phyloP scores from a whole-genome alignment of 805 yeast species.

The Myxozyma melibiosi region DNA sequence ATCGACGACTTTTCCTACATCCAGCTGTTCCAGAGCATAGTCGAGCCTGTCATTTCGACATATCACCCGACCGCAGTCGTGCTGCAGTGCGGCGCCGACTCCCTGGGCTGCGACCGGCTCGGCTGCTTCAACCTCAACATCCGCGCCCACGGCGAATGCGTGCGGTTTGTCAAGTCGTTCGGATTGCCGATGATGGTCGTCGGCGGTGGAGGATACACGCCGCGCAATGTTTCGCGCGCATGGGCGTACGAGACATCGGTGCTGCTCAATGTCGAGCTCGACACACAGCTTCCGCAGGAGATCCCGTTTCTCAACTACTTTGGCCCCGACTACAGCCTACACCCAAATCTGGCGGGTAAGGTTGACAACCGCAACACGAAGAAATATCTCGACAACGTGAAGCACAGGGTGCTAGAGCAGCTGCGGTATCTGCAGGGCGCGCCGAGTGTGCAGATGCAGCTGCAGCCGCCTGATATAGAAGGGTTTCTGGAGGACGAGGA shows the following conservation, averaged over 20 bases:
- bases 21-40: conserved; percentile 65
- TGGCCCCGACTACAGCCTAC: conserved; percentile 88
- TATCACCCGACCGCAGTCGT: conserved; percentile 96
- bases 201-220: conserved; percentile 99
- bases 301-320: conserved; percentile 80
- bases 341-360: conserved; percentile 77
- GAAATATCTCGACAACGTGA: conserved; percentile 78
- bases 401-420: conserved; percentile 75
- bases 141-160: conserved; percentile 96
- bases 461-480: conserved; percentile 70
- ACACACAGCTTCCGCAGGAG: conserved; percentile 70
- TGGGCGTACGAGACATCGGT: conserved; percentile 95
- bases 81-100: conserved; percentile 98
- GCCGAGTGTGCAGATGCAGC: conserved; percentile 91
- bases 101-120: conserved; percentile 89
- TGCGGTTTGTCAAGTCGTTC: conserved; percentile 80
- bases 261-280: conserved; percentile 74
- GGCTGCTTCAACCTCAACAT: conserved; percentile 95
- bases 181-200: conserved; percentile 89
- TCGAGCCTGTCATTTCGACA: conserved; percentile 83
- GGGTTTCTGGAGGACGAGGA: conserved; percentile 47
- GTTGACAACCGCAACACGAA: conserved; percentile 84
- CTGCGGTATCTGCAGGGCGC: conserved; percentile 83
- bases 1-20: conserved; percentile 83
- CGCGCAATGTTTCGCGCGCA: conserved; percentile 91